A percentile compares a stretch with the other conserved stretches of the same genome.
Evolutionary conservation across 1,139 yeast genomes (phyloP).

Genomic region (Kurtzmaniella quercitrusa): DNA sequence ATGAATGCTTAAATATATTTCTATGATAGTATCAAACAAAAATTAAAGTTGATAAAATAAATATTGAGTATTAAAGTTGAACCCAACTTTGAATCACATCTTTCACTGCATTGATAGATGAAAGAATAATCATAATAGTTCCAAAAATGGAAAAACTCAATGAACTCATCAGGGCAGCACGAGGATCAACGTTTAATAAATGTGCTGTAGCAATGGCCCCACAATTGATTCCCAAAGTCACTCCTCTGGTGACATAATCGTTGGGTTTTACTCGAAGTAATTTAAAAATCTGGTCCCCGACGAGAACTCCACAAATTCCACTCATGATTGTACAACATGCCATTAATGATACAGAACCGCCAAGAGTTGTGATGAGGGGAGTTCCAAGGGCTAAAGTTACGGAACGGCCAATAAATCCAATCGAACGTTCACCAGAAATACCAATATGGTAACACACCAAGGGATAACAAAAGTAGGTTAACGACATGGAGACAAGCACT

Average conservation of each 20-base stretch:
- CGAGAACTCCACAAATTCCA: slow-evolving; percentile 71
- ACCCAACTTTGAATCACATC: slow-evolving; percentile 26
- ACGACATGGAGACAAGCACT: slow-evolving; percentile 50
- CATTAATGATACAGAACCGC: slow-evolving; percentile 69
- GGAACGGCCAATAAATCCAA: slow-evolving; percentile 77
- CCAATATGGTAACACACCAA: slow-evolving; percentile 63
- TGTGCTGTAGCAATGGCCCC: slow-evolving; percentile 85
- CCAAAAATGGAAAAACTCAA: slow-evolving; percentile 72
- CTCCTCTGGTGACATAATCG: slow-evolving; percentile 74
- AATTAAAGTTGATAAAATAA: too few relatives aligned
- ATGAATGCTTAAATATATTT: too few relatives aligned
- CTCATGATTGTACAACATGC: slow-evolving; percentile 77
- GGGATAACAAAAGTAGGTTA: slow-evolving; percentile 68
- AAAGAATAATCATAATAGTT: slow-evolving; percentile 64
- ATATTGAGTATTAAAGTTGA: slow-evolving; percentile 20
- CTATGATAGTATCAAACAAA: too few relatives aligned
- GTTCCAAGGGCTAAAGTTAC: slow-evolving; percentile 81
- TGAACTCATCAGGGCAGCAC: slow-evolving; percentile 78
- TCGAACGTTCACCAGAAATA: slow-evolving; percentile 52
- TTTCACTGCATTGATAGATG: slow-evolving; percentile 47
- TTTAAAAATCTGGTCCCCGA: slow-evolving; percentile 51
- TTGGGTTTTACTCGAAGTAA: slow-evolving; percentile 50
- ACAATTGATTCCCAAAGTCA: slow-evolving; percentile 71
- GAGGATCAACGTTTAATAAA: slow-evolving; percentile 61
- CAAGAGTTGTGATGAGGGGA: slow-evolving; percentile 61